These are phyloP conservation scores for Neurospora africana DNA, from an alignment of 495 filamentous ascomycete species.

Conservation along the genomic window DNA sequence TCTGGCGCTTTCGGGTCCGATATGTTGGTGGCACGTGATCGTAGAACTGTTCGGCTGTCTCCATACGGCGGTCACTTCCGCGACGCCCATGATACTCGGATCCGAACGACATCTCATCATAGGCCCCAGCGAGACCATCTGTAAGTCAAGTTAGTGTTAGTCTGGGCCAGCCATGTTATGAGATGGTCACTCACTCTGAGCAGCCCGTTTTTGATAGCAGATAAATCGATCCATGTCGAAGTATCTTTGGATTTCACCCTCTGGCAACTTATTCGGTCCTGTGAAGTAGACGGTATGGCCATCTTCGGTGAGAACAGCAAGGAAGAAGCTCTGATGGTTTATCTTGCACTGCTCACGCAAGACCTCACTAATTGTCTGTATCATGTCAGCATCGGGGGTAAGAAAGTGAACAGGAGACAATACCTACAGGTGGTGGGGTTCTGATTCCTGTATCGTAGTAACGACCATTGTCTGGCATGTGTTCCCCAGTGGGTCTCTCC, in stretches of 20 bases:
- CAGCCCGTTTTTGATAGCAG: slow-evolving; percentile 5
- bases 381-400: slow-evolving; percentile 5
- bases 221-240: slow-evolving; percentile 25
- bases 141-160: background rate
- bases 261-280: slow-evolving; percentile 14
- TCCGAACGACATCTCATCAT: background rate
- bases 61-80: slow-evolving; percentile 7
- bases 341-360: slow-evolving; percentile 30
- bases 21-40: slow-evolving; percentile 3
- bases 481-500: slow-evolving; percentile 6
- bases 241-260: slow-evolving; percentile 18
- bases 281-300: slow-evolving; percentile 23
- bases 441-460: slow-evolving; percentile 8
- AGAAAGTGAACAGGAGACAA: background rate
- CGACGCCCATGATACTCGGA: slow-evolving; percentile 5
- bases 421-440: slow-evolving; percentile 13
- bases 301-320: slow-evolving; percentile 23
- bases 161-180: background rate
- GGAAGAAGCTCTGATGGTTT: slow-evolving; percentile 25
- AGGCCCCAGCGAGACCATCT: background rate
- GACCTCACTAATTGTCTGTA: slow-evolving; percentile 28
- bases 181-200: slow-evolving; percentile 7
- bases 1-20: slow-evolving; percentile 26
- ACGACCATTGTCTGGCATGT: slow-evolving; percentile 8
- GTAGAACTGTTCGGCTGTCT: slow-evolving; percentile 2